Conservation (phyloP, 208 protist genomes). For the Trypanosoma mega region DNA sequence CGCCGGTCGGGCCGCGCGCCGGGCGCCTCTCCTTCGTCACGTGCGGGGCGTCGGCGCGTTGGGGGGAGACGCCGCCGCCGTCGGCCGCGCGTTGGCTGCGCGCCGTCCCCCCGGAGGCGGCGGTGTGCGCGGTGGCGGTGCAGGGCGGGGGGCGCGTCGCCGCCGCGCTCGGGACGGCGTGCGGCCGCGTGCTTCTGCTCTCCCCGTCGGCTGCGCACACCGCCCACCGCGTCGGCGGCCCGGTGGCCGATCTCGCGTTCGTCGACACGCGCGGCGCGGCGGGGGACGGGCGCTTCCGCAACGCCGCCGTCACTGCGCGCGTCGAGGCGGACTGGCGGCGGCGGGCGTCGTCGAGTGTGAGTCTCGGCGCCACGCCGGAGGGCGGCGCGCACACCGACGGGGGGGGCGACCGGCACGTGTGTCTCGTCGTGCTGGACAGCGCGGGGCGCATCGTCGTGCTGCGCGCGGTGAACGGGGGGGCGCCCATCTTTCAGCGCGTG, state of each 20-base stretch:
- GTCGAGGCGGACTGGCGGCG: slow-evolving; percentile 24
- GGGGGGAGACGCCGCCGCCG: not conserved
- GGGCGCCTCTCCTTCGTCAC: slow-evolving; percentile 24
- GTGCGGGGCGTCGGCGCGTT: not conserved
- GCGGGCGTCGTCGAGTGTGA: not conserved
- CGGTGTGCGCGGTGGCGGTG: slow-evolving; percentile 59
- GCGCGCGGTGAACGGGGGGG: slow-evolving; percentile 39
- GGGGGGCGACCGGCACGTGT: not conserved
- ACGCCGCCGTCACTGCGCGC: slow-evolving; percentile 32
- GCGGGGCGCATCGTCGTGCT: slow-evolving; percentile 62
- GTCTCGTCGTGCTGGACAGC: slow-evolving; percentile 69
- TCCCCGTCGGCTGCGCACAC: slow-evolving; percentile 20
- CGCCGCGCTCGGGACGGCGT: slow-evolving; percentile 59
- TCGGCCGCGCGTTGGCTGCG: slow-evolving; percentile 47
- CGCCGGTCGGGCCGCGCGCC: slow-evolving; percentile 11
- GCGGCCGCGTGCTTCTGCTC: slow-evolving; percentile 59
- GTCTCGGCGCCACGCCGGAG: not conserved
- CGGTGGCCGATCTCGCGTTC: slow-evolving; percentile 71
- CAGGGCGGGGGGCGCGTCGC: slow-evolving; percentile 27
- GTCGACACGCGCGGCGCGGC: slow-evolving; percentile 28
- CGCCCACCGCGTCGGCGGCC: slow-evolving; percentile 53
- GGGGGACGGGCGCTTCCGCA: slow-evolving; percentile 18
- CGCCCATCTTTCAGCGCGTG: slow-evolving; percentile 42
- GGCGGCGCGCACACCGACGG: not conserved
- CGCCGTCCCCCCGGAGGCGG: slow-evolving; percentile 27